Percentiles rank a stretch among this genome's conserved stretches.
These are phyloP conservation scores for Alternaria angustiovoidea DNA, from an alignment of 2,329 filamentous ascomycete species.

Conservation along the genomic window DNA sequence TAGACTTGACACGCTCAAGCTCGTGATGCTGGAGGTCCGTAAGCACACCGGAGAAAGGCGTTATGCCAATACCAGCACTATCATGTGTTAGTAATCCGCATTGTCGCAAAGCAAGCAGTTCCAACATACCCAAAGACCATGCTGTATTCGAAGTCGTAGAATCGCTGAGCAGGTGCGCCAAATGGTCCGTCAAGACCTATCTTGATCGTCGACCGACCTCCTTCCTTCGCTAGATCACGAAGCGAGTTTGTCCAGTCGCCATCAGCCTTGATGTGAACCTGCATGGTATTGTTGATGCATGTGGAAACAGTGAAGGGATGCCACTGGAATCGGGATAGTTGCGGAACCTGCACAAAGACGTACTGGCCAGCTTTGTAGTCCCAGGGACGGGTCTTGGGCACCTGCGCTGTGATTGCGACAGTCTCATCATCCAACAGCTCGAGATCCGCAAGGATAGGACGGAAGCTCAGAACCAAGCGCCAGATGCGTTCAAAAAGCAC, in stretches of 20 bases:
- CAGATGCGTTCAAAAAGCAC: slow-evolving; percentile 59
- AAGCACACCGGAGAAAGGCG: slow-evolving; percentile 65
- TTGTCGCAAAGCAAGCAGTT: background rate
- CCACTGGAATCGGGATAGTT: slow-evolving; percentile 65
- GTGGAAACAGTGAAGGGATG: slow-evolving; percentile 68
- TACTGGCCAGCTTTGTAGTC: slow-evolving; percentile 66
- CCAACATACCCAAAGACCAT: slow-evolving; percentile 58
- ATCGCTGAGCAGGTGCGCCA: slow-evolving; percentile 65
- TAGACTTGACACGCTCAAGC: slow-evolving; percentile 42
- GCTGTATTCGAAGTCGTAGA: slow-evolving; percentile 65
- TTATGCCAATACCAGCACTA: slow-evolving; percentile 65
- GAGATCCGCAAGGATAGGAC: slow-evolving; percentile 58
- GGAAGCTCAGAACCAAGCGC: slow-evolving; percentile 59
- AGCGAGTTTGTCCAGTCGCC: slow-evolving; percentile 64
- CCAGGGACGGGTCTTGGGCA: slow-evolving; percentile 61
- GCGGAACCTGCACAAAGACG: slow-evolving; percentile 64
- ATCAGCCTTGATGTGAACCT: slow-evolving; percentile 66
- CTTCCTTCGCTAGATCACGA: slow-evolving; percentile 53
- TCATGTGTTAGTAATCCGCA: background rate
- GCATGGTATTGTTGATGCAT: slow-evolving; percentile 61
- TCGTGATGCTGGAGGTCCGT: slow-evolving; percentile 61
- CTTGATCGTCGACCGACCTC: slow-evolving; percentile 52
- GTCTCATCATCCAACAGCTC: slow-evolving; percentile 63
- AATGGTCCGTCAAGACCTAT: slow-evolving; percentile 66
- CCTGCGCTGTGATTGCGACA: slow-evolving; percentile 58